Conservation (phyloP, 768 basidiomycete species). For the Lentinula detonsa region DNA sequence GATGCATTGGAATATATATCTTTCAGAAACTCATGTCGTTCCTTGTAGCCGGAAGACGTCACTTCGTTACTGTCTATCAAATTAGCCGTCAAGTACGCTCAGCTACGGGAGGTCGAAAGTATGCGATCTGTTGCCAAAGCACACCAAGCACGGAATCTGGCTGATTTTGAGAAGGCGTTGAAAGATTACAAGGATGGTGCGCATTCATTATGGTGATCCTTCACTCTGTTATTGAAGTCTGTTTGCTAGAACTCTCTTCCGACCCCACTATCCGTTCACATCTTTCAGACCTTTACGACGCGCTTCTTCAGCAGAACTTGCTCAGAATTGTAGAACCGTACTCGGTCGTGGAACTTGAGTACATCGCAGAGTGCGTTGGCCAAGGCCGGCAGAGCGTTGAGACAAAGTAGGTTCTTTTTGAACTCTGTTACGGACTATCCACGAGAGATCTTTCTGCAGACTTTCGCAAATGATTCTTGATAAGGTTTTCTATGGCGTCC, state of each 20-base stretch:
- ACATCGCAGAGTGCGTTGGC: constrained; percentile 83
- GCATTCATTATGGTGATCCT: constrained; percentile 10
- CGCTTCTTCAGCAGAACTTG: constrained; percentile 92
- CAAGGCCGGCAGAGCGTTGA: constrained; percentile 89
- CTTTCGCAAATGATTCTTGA: constrained; percentile 98
- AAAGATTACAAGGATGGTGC: constrained; percentile 79
- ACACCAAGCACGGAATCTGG: constrained; percentile 86
- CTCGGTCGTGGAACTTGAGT: constrained; percentile 83
- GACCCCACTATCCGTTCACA: constrained; percentile 96
- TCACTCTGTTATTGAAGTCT: neutral
- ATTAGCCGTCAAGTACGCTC: constrained; percentile 81
- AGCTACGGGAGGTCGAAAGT: constrained; percentile 84
- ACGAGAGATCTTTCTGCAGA: constrained; percentile 31
- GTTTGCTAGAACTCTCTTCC: constrained; percentile 76
- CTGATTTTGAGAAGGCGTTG: constrained; percentile 84
- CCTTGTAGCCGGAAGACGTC: constrained; percentile 83
- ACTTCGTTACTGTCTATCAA: constrained; percentile 82
- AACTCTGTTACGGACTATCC: neutral
- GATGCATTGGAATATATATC: neutral
- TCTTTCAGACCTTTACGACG: constrained; percentile 91
- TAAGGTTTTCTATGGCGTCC: constrained; percentile 87
- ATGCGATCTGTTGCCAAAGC: constrained; percentile 95
- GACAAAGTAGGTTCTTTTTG: constrained; percentile 61
- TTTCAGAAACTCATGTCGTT: neutral
- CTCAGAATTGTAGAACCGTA: constrained; percentile 96